These are phyloP conservation scores for Adenanthera pavonina DNA, from an alignment of 306 rosid species.

Conservation along the genomic window DNA sequence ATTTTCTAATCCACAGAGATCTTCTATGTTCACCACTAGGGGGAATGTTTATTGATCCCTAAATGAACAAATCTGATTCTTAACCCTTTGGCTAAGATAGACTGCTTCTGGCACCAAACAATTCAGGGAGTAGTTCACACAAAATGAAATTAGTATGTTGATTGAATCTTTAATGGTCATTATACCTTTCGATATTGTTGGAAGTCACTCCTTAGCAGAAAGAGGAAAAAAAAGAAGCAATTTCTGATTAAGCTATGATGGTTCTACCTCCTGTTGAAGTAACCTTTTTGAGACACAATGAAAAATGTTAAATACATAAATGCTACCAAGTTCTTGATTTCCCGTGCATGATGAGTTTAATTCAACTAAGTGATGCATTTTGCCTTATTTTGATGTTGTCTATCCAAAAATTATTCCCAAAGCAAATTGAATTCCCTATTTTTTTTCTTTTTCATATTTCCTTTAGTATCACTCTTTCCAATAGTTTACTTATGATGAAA, in stretches of 20 bases:
- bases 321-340: neutral
- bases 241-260: neutral
- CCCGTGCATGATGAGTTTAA: neutral
- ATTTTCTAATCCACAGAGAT: neutral
- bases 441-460: neutral
- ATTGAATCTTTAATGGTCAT: neutral
- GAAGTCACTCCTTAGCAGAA: neutral
- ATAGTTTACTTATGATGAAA: neutral
- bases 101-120: neutral
- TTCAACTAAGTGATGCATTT: neutral
- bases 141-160: neutral
- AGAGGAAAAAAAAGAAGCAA: neutral
- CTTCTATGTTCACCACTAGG: neutral
- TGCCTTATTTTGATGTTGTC: slow-evolving; percentile 9
- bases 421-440: neutral
- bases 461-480: neutral
- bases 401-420: neutral
- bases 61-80: neutral
- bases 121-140: neutral
- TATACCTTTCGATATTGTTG: slow-evolving; percentile 2
- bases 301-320: neutral
- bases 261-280: neutral
- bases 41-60: neutral
- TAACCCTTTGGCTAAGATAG: neutral
- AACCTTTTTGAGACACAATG: neutral